Conservation (phyloP, 225 moss, liverwort and hornwort genomes). For the Polytrichum commune region DNA sequence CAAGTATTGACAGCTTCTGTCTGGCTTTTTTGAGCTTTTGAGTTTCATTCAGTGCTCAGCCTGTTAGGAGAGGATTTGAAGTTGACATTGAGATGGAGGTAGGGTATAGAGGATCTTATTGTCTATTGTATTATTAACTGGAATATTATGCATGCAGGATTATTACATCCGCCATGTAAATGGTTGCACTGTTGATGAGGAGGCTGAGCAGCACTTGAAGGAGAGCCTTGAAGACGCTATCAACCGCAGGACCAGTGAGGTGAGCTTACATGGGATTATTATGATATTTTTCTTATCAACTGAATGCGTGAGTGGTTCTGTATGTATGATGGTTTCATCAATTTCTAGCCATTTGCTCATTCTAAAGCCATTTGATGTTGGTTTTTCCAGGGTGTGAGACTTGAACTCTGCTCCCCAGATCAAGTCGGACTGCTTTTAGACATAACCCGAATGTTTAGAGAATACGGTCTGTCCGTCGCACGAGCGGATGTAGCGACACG, state of each 20-base stretch:
- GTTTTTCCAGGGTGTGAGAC: slow-evolving; percentile 14
- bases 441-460: slow-evolving; percentile 10
- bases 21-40: background rate
- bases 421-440: slow-evolving; percentile 14
- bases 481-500: slow-evolving; percentile 11
- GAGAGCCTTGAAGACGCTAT: slow-evolving; percentile 51
- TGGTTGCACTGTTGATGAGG: slow-evolving; percentile 33
- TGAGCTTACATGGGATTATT: background rate
- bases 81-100: no score
- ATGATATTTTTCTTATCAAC: background rate
- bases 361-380: no score
- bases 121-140: no score
- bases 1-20: no score
- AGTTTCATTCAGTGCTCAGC: background rate
- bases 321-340: no score
- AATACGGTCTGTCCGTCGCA: slow-evolving; percentile 3
- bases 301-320: no score
- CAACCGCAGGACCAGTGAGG: slow-evolving; percentile 41
- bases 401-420: slow-evolving; percentile 11
- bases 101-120: no score
- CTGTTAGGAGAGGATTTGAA: no score
- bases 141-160: slow-evolving; percentile 17
- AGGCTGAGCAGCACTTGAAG: slow-evolving; percentile 34
- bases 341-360: no score
- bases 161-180: slow-evolving; percentile 51